phyloP scores from a whole-genome alignment of 768 basidiomycete genomes.

The Boletus tylopilopsis region DNA sequence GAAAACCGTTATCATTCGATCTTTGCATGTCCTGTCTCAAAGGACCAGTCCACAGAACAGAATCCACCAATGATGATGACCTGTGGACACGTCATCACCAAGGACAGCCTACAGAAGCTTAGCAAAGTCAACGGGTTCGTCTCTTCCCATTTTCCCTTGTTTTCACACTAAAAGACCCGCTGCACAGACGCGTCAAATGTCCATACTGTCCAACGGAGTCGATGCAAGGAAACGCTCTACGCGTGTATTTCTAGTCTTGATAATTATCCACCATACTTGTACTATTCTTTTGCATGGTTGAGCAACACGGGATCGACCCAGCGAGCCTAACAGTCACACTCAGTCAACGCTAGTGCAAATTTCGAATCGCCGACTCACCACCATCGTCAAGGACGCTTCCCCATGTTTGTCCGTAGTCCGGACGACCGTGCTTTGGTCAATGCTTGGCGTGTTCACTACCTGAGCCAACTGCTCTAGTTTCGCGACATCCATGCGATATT shows the following conservation, averaged over 20 bases:
- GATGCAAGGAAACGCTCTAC: constrained; percentile 47
- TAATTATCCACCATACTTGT: constrained; percentile 7
- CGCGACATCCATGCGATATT: constrained; percentile 51
- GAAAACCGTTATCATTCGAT: constrained; percentile 94
- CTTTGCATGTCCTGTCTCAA: constrained; percentile 96
- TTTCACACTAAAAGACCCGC: constrained; percentile 1
- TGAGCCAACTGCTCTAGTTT: constrained; percentile 50
- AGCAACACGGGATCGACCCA: constrained; percentile 25
- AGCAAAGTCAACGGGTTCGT: constrained; percentile 83
- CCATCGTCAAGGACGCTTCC: constrained; percentile 47
- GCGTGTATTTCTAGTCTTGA: constrained; percentile 56
- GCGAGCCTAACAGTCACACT: constrained; percentile 15
- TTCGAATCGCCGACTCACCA: constrained; percentile 36
- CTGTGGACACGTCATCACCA: constrained; percentile 94
- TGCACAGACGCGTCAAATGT: constrained; percentile 90
- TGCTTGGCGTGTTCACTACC: constrained; percentile 63
- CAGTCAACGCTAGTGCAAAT: not conserved
- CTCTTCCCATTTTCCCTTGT: constrained; percentile 8
- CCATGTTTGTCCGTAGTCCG: constrained; percentile 50
- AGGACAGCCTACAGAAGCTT: constrained; percentile 86
- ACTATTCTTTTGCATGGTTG: not conserved
- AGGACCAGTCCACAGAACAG: constrained; percentile 88
- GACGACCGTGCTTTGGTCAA: constrained; percentile 43
- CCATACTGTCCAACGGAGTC: constrained; percentile 94
- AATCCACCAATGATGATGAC: constrained; percentile 99